A percentile compares a stretch with the other conserved stretches of the same genome.
These are phyloP conservation scores for Termitomyces sp. DNA, from an alignment of 768 basidiomycete genomes.

Conservation along the genomic window DNA sequence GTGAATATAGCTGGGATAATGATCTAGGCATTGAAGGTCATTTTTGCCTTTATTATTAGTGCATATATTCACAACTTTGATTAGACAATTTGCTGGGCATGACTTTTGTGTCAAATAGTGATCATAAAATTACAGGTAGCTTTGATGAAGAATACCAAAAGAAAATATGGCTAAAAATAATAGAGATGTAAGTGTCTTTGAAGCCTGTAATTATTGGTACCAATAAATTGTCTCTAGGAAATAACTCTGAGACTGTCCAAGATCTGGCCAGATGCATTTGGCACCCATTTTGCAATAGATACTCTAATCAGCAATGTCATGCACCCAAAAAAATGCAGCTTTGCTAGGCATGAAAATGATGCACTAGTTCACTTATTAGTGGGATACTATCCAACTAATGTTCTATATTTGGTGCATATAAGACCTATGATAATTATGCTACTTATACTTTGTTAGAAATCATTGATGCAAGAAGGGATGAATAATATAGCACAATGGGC, in stretches of 20 bases:
- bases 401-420: background rate
- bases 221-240: background rate
- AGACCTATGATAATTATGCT: too few species aligned
- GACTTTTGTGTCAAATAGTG: rapidly evolving
- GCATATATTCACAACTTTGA: background rate
- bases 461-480: background rate
- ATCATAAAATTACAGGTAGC: too few species aligned
- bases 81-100: background rate
- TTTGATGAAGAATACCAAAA: too few species aligned
- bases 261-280: background rate
- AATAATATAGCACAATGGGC: background rate
- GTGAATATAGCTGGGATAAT: background rate
- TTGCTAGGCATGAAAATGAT: background rate
- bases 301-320: background rate
- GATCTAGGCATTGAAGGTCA: background rate
- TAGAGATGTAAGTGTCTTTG: too few species aligned
- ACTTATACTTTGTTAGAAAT: background rate
- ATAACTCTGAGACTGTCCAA: background rate
- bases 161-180: too few species aligned
- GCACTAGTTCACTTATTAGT: background rate
- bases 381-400: background rate
- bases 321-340: background rate
- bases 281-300: background rate
- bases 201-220: too few species aligned
- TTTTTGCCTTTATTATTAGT: background rate